A percentile compares a stretch with the other conserved stretches of the same genome.
Conservation (phyloP, 176 grass and related monocot species). For the Musa beccarii region DNA sequence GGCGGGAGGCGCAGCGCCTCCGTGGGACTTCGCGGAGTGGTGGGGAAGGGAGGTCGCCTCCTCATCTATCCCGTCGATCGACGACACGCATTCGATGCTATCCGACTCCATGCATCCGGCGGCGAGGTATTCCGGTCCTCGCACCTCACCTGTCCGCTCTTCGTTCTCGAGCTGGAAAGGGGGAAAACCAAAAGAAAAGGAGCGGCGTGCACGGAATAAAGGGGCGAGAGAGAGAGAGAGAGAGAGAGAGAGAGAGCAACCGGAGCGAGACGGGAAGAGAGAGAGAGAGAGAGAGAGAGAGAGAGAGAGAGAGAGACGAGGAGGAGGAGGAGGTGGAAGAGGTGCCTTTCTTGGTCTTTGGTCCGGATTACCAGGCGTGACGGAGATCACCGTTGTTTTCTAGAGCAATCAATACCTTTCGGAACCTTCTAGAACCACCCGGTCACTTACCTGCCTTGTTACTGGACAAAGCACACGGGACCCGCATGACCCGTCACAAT, state of each 20-base stretch:
- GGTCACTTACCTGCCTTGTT: neutral
- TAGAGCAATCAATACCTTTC: neutral
- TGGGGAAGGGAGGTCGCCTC: neutral
- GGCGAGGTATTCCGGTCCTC: neutral
- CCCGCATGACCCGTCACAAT: too few species aligned
- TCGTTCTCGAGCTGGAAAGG: neutral
- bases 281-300: neutral
- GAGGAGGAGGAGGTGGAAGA: neutral
- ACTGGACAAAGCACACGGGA: neutral
- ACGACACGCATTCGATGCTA: slow-evolving; percentile 11
- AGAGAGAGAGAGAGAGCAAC: neutral
- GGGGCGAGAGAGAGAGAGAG: neutral
- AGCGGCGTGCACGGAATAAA: neutral
- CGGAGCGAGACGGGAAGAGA: neutral
- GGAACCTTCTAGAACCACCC: neutral
- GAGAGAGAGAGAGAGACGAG: neutral
- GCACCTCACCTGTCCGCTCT: neutral
- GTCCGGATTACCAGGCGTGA: neutral
- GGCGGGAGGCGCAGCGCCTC: neutral
- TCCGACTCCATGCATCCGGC: neutral
- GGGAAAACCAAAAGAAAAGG: neutral
- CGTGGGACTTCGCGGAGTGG: neutral
- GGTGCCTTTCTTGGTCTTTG: slow-evolving; percentile 1
- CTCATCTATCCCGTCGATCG: slow-evolving; percentile 3
- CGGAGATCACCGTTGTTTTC: neutral